Evolutionary conservation across 2,329 filamentous ascomycete species (phyloP), one percentile per base, ranked within the genome.

Genomic region (Ceratocystis harringtonii): DNA sequence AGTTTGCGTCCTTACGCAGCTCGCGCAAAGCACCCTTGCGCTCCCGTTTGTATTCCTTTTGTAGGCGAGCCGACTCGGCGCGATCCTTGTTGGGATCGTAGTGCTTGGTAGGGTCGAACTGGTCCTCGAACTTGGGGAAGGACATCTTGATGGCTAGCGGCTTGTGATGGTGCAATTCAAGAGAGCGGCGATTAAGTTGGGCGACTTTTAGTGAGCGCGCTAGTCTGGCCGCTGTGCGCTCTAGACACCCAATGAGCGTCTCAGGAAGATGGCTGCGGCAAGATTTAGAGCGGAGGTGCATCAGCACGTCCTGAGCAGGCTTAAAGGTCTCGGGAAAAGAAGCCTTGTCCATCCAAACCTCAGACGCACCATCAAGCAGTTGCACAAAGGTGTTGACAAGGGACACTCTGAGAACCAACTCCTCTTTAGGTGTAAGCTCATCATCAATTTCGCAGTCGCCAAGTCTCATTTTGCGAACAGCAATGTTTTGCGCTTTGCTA

Each of bases 21-120:
- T 99, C 94, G 70, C 94, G 84, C 79, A 99, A 83, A 5, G 92
- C 92, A 1, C 92, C 92, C 83, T 99, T 99, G 75, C 85, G 84
- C 81, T 99, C 94, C 73, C 88, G 85, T 84, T 95, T 96, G 82
- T 92, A 89, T 78, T 97, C 92, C 68, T 86, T 86, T 77, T 86
- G 86, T 72, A 99, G 82, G 75, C 92, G 94, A 72, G 86, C 86
- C 68, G 88, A 77, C 72, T 96, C 91, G 25, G 89, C 87, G 43
- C 94, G 89, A 76, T 96, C 91, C 70, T 86, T 87, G 76, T 99
- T 89, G 0, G 91, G 91, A 73, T 99, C 95, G 82, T 99, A 97
- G 81, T 97, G 94, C 78, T 91, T 92, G 78, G 89, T 85, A 2
- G 94, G 94, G 75, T 95, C 94, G 82, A 91, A 99, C 66, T 84